Base-by-base conservation (phyloP, 768 basidiomycete genomes). In the Phanerochaete sordida region DNA sequence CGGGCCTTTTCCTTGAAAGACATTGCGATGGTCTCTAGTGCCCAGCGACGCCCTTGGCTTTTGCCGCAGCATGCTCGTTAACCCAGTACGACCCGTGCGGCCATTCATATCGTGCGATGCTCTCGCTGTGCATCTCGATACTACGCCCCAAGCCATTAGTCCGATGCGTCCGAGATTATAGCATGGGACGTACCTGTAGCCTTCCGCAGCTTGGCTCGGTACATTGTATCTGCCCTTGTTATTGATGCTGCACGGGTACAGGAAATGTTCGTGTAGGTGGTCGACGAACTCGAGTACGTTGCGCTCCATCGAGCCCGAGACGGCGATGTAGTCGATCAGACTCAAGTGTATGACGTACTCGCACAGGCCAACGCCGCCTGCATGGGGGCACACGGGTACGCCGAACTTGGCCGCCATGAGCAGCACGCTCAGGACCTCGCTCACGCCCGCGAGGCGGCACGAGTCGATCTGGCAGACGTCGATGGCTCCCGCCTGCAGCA, bases 401-500 rank as follows among this genome's bases (percentile, higher is more conserved):
- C 90, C 90, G 68, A 91, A 93, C 87, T 95, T 94, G 63, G 91
- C 88, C 9, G 92, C 86, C 93, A 96, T 95, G 56, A 96, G 77
- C 55, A 97, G 74, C 21, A 96, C 91, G 46, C 85, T 86, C 43
- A 97, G 76, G n/a, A 96, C 90, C 77, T 96, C 95, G 68, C 88
- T 95, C 30, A 98, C 93, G 52, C 95, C 95, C 3, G 91, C 94
- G 23, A 97, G 78, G 51, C 95, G 85, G 75, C 95, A 97, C 23
- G 92, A 91, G 75, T 98, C 95, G 67, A 98, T 95, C 70, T 98
- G 95, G 64, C 85, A 88, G 27, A 97, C 95, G 67, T 98, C 95
- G 69, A 98, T 93, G 3, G 95, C 95, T 28, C 93, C 86, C 0
- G 86, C 86, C 67, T 94, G 93, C 13, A 98, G 79, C 7, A 97